Evolutionary conservation across 306 rosid species (phyloP).

Genomic region (Leucaena leucocephala): DNA sequence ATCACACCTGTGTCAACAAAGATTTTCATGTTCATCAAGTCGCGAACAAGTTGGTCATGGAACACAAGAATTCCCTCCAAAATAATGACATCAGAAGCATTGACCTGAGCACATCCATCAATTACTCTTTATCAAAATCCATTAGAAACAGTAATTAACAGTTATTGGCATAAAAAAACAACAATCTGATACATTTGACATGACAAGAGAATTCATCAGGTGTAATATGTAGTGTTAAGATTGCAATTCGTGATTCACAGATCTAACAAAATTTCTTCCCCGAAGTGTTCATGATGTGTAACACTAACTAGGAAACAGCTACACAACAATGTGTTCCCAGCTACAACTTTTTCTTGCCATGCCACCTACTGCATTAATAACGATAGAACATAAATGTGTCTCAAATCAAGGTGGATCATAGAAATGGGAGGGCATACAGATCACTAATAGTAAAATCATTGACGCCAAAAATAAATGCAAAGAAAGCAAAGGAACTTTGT

Average conservation of each 20-base stretch:
- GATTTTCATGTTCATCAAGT: slow-evolving; percentile 95
- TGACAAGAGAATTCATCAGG: slow-evolving; percentile 2
- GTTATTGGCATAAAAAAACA: neutral
- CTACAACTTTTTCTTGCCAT: neutral
- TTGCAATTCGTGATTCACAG: slow-evolving; percentile 16
- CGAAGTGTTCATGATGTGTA: neutral
- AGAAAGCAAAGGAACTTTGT: neutral
- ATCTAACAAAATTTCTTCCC: neutral
- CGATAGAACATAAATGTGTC: neutral
- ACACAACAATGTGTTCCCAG: neutral
- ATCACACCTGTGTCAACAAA: slow-evolving; percentile 90
- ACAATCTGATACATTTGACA: slow-evolving; percentile 16
- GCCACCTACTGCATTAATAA: neutral
- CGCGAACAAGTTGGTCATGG: slow-evolving; percentile 90
- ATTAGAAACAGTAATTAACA: neutral
- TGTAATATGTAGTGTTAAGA: neutral
- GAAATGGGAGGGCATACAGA: neutral
- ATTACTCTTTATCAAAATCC: slow-evolving; percentile 14
- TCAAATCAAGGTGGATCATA: slow-evolving; percentile 16
- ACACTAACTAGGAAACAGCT: slow-evolving; percentile 14
- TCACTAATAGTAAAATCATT: neutral
- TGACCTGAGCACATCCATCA: slow-evolving; percentile 59
- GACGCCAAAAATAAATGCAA: neutral
- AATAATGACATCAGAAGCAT: slow-evolving; percentile 95
- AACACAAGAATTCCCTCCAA: slow-evolving; percentile 97